phyloP scores from a whole-genome alignment of 371 early-diverging fungal species.

The Haplosporangium sp. region DNA sequence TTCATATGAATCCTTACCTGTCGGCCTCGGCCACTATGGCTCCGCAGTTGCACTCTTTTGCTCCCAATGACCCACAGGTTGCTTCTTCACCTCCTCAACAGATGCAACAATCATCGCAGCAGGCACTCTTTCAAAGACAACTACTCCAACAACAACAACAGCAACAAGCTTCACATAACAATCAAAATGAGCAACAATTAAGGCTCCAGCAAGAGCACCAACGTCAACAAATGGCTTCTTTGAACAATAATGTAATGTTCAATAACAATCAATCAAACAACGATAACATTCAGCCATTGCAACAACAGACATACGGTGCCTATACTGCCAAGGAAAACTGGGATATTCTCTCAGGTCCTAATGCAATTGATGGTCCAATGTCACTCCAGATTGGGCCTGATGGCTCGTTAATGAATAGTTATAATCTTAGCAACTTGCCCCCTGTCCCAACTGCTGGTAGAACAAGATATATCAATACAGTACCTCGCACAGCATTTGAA shows the following conservation, averaged over 20 bases:
- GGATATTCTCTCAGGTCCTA: conserved; percentile 52
- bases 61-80: conserved; percentile 22
- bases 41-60: conserved; percentile 25
- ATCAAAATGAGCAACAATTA: conserved; percentile 24
- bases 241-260: conserved; percentile 11
- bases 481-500: conserved; percentile 25
- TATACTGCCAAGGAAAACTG: conserved; percentile 30
- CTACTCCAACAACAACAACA: conserved; percentile 21
- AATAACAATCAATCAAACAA: conserved; percentile 13
- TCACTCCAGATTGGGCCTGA: conserved; percentile 38
- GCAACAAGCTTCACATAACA: conserved; percentile 15
- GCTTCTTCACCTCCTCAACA: conserved; percentile 27
- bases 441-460: conserved; percentile 43
- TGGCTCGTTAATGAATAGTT: conserved; percentile 26
- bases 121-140: no score
- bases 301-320: conserved; percentile 12
- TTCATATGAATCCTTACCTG: conserved; percentile 29
- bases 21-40: conserved; percentile 33
- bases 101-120: conserved; percentile 19
- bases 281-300: conserved; percentile 19
- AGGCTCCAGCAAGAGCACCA: conserved; percentile 32
- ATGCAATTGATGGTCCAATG: conserved; percentile 38
- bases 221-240: conserved; percentile 16
- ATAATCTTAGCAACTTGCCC: conserved; percentile 34
- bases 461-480: conserved; percentile 33